Base-by-base conservation (phyloP, 345 rosid species). In the Populus pruinosa region DNA sequence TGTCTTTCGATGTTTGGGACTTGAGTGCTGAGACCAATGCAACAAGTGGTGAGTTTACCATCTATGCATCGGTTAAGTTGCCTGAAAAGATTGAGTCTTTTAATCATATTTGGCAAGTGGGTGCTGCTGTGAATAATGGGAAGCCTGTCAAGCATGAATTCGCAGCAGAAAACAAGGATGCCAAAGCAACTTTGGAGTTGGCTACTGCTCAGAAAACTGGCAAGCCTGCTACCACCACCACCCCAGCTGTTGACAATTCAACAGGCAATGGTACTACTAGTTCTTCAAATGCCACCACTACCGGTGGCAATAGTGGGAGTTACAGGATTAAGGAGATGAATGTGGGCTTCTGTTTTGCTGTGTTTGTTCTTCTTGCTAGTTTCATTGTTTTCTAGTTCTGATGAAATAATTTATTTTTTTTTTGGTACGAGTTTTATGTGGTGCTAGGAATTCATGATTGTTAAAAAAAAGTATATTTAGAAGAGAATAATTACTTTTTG, bases 101-200 rank as follows among this genome's bases (percentile, higher is more conserved):
- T 38, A 77, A 82, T 35, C 78, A 77, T 71, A 64, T 82, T 29
- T 82, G 84, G 84, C 84, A 82, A 78, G 81, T 77, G 27, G 81
- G 81, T 16, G 23, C 78, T 16, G 25, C 76, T 11, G 76, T 74
- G 67, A 77, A 38, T 12, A 39, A 77, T 17, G 84, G 84, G 68
- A 35, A 0, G 41, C 81, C 81, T 7, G 72, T 10, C 5, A 80
- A 72, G 77, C 83, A 80, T 38, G 80, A 71, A 0, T 56, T 80
- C 12, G 23, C 4, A 6, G 41, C 49, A 36, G 47, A 61, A 3
- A 80, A 80, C 43, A 69, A 76, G 6, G 20, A 5, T 1, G 73
- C 83, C 5, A 80, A 76, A 20, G 72, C 47, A 13, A 71, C 76
- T 1, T 69, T 80, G 21, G 12, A 62, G 5, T 13, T 80, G 69